These are phyloP conservation scores for Anisogramma anomala DNA, from an alignment of 2,329 filamentous ascomycete species.

Conservation along the genomic window DNA sequence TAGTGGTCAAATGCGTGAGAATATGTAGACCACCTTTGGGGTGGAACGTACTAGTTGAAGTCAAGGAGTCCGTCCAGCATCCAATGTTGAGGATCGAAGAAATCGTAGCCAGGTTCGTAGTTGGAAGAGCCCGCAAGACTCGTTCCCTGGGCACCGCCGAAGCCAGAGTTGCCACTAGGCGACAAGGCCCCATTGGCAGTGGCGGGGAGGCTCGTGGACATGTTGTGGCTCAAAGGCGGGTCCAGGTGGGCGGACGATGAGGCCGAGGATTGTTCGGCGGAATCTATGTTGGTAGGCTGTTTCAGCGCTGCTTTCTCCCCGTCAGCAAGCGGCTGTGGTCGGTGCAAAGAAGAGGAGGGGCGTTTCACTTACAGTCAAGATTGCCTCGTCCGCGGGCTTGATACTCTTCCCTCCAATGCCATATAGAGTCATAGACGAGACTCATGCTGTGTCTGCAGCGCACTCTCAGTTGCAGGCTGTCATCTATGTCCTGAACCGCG, in stretches of 20 bases:
- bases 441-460: constrained; percentile 77
- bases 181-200: constrained; percentile 41
- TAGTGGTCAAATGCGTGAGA: too few species aligned
- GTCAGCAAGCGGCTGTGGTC: constrained; percentile 11
- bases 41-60: constrained; percentile 48
- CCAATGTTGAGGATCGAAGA: constrained; percentile 90
- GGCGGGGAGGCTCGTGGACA: constrained; percentile 38
- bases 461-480: constrained; percentile 69
- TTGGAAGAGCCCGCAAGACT: constrained; percentile 40
- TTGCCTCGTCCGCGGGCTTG: constrained; percentile 58
- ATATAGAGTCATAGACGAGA: constrained; percentile 72
- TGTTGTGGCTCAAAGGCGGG: constrained; percentile 42
- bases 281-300: constrained; percentile 77
- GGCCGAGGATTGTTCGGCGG: constrained; percentile 59
- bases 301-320: constrained; percentile 50
- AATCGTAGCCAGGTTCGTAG: constrained; percentile 59
- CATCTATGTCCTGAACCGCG: constrained; percentile 45
- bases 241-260: constrained; percentile 55
- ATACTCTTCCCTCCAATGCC: constrained; percentile 74
- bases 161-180: constrained; percentile 33
- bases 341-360: constrained; percentile 7
- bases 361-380: constrained; percentile 51
- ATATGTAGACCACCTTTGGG: constrained; percentile 16
- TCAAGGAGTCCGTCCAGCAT: constrained; percentile 78
- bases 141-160: constrained; percentile 33